These are phyloP conservation scores for Candida sojae DNA, from an alignment of 1,139 yeast species.

Conservation along the genomic window DNA sequence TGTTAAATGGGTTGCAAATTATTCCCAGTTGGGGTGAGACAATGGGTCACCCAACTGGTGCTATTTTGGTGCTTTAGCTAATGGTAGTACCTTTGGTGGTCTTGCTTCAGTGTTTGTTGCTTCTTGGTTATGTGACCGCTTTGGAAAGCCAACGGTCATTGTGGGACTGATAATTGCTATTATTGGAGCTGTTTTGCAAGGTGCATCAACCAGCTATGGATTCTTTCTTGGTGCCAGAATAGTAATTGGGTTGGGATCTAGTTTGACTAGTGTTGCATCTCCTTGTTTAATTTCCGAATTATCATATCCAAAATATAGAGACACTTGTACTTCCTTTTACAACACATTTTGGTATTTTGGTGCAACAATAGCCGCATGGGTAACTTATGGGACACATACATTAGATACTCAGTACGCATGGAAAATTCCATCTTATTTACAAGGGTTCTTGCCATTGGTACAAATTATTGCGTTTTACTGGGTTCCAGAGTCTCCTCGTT, in stretches of 20 bases:
- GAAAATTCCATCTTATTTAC: conserved; percentile 51
- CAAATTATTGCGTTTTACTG: conserved; percentile 27
- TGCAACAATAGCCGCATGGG: conserved; percentile 56
- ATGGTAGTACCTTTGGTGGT: conserved; percentile 29
- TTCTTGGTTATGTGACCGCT: conserved; percentile 25
- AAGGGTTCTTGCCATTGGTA: conserved; percentile 36
- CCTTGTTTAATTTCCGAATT: conserved; percentile 42
- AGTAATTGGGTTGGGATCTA: conserved; percentile 44
- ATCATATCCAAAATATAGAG: conserved; percentile 52
- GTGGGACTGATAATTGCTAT: conserved; percentile 27
- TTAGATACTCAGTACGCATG: conserved; percentile 33
- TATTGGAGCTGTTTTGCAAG: conserved; percentile 45
- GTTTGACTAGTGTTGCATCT: conserved; percentile 37
- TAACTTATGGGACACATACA: conserved; percentile 49
- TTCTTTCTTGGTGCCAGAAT: conserved; percentile 41
- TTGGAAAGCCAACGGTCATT: conserved; percentile 33
- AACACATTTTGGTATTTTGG: conserved; percentile 56
- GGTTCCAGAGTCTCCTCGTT: conserved; percentile 53
- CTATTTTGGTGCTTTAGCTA: conserved; percentile 43
- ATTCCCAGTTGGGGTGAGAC: conserved; percentile 34
- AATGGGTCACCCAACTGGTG: conserved; percentile 44
- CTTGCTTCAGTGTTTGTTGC: conserved; percentile 22
- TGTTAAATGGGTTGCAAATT: conserved; percentile 54
- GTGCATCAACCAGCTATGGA: conserved; percentile 38
- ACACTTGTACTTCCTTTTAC: conserved; percentile 44